phyloP scores from a whole-genome alignment of 768 basidiomycete genomes.

The Fomitopsis serialis region DNA sequence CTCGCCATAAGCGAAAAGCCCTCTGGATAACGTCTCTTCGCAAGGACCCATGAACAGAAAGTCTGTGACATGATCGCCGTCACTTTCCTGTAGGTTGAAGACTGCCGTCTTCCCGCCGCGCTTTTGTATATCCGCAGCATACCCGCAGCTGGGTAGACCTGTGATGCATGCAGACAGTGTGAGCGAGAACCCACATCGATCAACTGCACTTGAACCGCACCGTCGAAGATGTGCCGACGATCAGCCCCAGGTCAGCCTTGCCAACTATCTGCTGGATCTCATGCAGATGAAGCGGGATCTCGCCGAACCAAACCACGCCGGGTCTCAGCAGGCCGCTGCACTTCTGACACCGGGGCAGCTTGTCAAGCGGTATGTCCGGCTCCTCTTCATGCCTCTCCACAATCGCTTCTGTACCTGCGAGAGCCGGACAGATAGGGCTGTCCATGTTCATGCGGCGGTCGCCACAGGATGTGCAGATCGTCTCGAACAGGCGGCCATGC shows the following conservation, averaged over 20 bases:
- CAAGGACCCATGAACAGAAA: slow-evolving; percentile 47
- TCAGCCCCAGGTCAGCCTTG: slow-evolving; percentile 27
- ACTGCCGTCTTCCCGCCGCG: slow-evolving; percentile 31
- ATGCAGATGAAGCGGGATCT: slow-evolving; percentile 22
- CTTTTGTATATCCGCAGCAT: slow-evolving; percentile 15
- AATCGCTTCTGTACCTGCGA: slow-evolving; percentile 12
- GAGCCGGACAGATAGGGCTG: slow-evolving; percentile 12
- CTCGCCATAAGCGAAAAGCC: too few species aligned
- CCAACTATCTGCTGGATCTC: slow-evolving; percentile 22
- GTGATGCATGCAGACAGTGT: background rate
- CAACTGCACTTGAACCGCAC: slow-evolving; percentile 13
- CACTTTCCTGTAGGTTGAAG: slow-evolving; percentile 26
- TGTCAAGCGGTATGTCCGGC: slow-evolving; percentile 17
- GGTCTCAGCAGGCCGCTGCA: slow-evolving; percentile 29
- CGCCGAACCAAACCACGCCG: slow-evolving; percentile 36
- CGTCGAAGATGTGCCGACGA: slow-evolving; percentile 32
- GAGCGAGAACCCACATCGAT: background rate
- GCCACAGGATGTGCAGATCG: slow-evolving; percentile 39
- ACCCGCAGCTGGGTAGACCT: slow-evolving; percentile 31
- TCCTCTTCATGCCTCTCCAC: slow-evolving; percentile 15
- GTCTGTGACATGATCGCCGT: slow-evolving; percentile 35
- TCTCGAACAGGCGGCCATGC: slow-evolving; percentile 53
- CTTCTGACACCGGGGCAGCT: slow-evolving; percentile 26
- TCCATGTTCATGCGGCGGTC: slow-evolving; percentile 32
- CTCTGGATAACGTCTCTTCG: slow-evolving; percentile 38